These are phyloP conservation scores for Solanum chacoense DNA, from an alignment of 305 asterid species.

Conservation along the genomic window DNA sequence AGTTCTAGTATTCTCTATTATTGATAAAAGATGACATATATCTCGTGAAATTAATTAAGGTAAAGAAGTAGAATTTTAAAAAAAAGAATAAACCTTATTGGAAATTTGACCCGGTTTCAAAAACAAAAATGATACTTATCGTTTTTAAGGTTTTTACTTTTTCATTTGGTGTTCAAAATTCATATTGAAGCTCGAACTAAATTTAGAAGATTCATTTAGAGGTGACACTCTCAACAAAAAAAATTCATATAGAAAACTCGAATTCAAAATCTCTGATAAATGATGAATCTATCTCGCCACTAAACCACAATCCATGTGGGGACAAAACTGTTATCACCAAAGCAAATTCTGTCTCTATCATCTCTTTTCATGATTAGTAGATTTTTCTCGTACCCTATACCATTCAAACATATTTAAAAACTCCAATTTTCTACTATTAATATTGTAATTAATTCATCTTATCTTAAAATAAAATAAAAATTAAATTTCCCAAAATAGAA, in stretches of 20 bases:
- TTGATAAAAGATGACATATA: too few relatives aligned
- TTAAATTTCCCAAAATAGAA: neutral
- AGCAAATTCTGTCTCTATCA: neutral
- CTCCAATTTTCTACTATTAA: neutral
- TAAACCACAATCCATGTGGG: neutral
- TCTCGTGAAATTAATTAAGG: too few relatives aligned
- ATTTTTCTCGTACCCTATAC: neutral
- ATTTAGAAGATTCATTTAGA: too few relatives aligned
- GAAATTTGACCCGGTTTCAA: neutral
- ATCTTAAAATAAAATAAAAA: neutral
- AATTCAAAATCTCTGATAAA: neutral
- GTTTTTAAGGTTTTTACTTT: too few relatives aligned
- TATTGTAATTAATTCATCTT: neutral
- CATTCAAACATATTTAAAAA: neutral
- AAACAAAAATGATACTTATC: too few relatives aligned
- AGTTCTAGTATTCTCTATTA: too few relatives aligned
- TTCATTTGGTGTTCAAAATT: too few relatives aligned
- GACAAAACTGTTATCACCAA: neutral
- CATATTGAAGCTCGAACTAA: accelerated
- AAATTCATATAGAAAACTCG: accelerated
- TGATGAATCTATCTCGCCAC: too few relatives aligned
- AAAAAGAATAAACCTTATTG: neutral
- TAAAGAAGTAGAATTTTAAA: too few relatives aligned
- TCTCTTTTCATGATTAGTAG: neutral
- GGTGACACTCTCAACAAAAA: too few relatives aligned